Conservation (phyloP, 2,329 filamentous ascomycete genomes). For the Pyrenophora tritici-repentis region DNA sequence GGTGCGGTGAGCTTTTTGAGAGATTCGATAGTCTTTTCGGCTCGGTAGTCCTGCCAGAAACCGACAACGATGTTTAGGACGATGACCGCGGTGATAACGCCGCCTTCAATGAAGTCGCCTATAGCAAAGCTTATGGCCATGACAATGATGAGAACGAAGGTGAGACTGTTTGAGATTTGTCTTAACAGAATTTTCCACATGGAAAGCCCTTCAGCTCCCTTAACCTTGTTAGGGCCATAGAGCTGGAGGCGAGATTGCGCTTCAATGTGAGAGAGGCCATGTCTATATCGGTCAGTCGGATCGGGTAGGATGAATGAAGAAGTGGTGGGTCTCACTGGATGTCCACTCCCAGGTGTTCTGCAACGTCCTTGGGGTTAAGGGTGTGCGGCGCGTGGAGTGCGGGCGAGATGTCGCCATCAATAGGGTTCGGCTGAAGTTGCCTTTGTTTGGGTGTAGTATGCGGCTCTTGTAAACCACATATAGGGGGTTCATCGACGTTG, state of each 20-base stretch:
- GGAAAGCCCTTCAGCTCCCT: slow-evolving; percentile 72
- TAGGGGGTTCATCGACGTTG: slow-evolving; percentile 50
- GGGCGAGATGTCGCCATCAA: slow-evolving; percentile 25
- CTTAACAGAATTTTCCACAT: slow-evolving; percentile 76
- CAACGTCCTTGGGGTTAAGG: slow-evolving; percentile 43
- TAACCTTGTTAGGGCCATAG: slow-evolving; percentile 73
- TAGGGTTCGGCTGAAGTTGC: slow-evolving; percentile 28
- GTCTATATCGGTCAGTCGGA: slow-evolving; percentile 34
- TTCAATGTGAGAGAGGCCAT: slow-evolving; percentile 68
- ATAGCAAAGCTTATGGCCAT: slow-evolving; percentile 71
- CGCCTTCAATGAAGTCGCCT: slow-evolving; percentile 66
- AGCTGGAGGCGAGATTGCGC: slow-evolving; percentile 67
- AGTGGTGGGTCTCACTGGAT: slow-evolving; percentile 33
- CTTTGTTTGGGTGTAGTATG: slow-evolving; percentile 31
- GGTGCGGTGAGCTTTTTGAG: slow-evolving; percentile 49
- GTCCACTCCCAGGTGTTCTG: slow-evolving; percentile 44
- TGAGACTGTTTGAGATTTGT: slow-evolving; percentile 78
- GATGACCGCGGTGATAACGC: slow-evolving; percentile 67
- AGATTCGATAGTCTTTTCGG: slow-evolving; percentile 50
- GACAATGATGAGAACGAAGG: slow-evolving; percentile 72
- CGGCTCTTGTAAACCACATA: slow-evolving; percentile 46
- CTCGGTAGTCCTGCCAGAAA: slow-evolving; percentile 57
- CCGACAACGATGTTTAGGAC: slow-evolving; percentile 70
- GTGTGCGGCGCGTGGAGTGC: slow-evolving; percentile 44
- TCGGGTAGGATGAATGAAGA: neutral